A percentile compares a stretch with the other conserved stretches of the same genome.
phyloP scores from a whole-genome alignment of 2,329 filamentous ascomycete species.

The Cercospora sesami region DNA sequence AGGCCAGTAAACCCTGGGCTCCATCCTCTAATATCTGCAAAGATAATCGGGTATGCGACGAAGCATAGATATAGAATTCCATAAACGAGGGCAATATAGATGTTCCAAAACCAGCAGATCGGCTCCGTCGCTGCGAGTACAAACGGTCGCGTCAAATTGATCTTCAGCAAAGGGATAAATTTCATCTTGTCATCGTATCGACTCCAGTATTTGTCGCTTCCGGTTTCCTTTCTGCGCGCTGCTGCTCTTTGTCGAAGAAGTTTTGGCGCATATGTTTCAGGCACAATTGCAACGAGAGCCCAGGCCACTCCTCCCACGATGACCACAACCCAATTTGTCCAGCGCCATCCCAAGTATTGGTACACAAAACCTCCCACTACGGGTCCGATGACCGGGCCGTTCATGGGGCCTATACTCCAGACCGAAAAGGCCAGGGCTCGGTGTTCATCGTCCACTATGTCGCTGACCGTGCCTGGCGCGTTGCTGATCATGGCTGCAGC shows the following conservation, averaged over 20 bases:
- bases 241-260: slow-evolving; percentile 68
- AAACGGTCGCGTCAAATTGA: slow-evolving; percentile 77
- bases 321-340: slow-evolving; percentile 69
- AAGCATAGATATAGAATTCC: slow-evolving; percentile 88
- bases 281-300: slow-evolving; percentile 59
- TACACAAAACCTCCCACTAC: slow-evolving; percentile 79
- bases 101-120: slow-evolving; percentile 77
- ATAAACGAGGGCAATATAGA: slow-evolving; percentile 75
- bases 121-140: slow-evolving; percentile 77
- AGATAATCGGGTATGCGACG: slow-evolving; percentile 85
- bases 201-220: slow-evolving; percentile 73
- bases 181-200: slow-evolving; percentile 72
- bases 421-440: slow-evolving; percentile 80
- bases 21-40: slow-evolving; percentile 75
- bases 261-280: slow-evolving; percentile 75
- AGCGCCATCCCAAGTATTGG: slow-evolving; percentile 80
- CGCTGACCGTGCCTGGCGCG: slow-evolving; percentile 76
- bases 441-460: slow-evolving; percentile 77
- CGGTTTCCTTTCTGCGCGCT: slow-evolving; percentile 64
- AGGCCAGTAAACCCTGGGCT: slow-evolving; percentile 70
- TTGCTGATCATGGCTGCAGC: slow-evolving; percentile 81
- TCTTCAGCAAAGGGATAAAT: slow-evolving; percentile 66
- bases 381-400: slow-evolving; percentile 52
- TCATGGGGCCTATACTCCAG: slow-evolving; percentile 81
- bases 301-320: slow-evolving; percentile 68